These are phyloP conservation scores for Coemansia sp. DNA, from an alignment of 192 early-diverging fungal genomes.

Conservation along the genomic window DNA sequence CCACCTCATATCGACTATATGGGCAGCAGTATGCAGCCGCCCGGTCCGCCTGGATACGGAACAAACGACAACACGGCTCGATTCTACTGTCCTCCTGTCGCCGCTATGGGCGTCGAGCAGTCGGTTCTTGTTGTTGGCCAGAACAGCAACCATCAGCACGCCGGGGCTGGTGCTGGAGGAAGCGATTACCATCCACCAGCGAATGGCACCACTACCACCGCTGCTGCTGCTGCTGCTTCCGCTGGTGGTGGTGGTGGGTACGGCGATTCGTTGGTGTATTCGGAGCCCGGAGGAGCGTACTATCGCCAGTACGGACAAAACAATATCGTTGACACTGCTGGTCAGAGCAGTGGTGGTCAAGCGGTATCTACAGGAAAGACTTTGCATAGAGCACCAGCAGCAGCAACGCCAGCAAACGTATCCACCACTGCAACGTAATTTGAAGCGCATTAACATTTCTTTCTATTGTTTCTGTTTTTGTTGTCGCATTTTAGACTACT, in stretches of 20 bases:
- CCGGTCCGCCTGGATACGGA: not conserved
- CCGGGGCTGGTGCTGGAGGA: not conserved
- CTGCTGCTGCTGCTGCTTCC: not conserved
- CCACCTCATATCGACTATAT: constrained; percentile 23
- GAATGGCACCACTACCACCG: not conserved
- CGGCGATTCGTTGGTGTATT: not conserved
- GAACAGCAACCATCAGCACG: not conserved
- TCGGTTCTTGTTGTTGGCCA: not conserved
- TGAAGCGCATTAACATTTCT: not conserved
- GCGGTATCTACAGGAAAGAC: not conserved
- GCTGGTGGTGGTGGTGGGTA: not conserved
- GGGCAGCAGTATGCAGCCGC: constrained; percentile 18
- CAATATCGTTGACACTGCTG: not conserved
- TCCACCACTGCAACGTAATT: not conserved
- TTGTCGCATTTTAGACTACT: too few relatives aligned
- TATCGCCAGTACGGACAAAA: not conserved
- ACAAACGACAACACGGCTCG: not conserved
- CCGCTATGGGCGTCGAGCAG: not conserved
- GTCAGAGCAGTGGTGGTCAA: not conserved
- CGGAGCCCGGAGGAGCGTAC: not conserved
- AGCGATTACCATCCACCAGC: not conserved
- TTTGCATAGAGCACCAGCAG: not conserved
- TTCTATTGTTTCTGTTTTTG: too few relatives aligned
- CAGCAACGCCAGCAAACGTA: not conserved
- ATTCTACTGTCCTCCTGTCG: constrained; percentile 1